phyloP scores from a whole-genome alignment of 164 flowering plant species.

The Chimonanthus salicifolius region DNA sequence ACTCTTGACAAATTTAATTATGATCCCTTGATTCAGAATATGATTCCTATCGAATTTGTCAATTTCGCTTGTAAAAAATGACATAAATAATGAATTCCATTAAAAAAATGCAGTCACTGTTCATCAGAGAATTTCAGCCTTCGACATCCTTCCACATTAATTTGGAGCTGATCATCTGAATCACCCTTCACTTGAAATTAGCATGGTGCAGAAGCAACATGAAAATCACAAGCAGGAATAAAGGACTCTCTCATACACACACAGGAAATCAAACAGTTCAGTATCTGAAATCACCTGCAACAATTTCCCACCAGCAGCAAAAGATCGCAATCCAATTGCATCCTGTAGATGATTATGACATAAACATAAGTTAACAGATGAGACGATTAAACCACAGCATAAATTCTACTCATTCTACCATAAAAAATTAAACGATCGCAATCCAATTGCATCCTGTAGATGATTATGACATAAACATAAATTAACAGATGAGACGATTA shows the following conservation, averaged over 20 bases:
- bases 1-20: no score
- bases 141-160: not conserved
- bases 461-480: slow-evolving; percentile 2
- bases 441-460: slow-evolving; percentile 82
- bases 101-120: not conserved
- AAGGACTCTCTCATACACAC: not conserved
- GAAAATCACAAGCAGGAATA: not conserved
- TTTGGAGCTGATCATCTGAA: not conserved
- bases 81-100: no score
- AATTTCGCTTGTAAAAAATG: no score
- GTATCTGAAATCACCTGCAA: slow-evolving; percentile 58
- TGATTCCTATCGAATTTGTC: no score
- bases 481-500: not conserved
- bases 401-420: no score
- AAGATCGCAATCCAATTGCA: slow-evolving; percentile 86
- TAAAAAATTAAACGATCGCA: slow-evolving; percentile 56
- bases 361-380: slow-evolving; percentile 6
- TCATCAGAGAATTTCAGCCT: not conserved
- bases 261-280: not conserved
- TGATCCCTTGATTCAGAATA: no score
- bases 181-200: not conserved
- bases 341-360: slow-evolving; percentile 42
- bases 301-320: slow-evolving; percentile 96
- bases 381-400: not conserved
- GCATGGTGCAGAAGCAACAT: not conserved